Base-by-base conservation (phyloP, 306 rosid species). In the Corylus americana region DNA sequence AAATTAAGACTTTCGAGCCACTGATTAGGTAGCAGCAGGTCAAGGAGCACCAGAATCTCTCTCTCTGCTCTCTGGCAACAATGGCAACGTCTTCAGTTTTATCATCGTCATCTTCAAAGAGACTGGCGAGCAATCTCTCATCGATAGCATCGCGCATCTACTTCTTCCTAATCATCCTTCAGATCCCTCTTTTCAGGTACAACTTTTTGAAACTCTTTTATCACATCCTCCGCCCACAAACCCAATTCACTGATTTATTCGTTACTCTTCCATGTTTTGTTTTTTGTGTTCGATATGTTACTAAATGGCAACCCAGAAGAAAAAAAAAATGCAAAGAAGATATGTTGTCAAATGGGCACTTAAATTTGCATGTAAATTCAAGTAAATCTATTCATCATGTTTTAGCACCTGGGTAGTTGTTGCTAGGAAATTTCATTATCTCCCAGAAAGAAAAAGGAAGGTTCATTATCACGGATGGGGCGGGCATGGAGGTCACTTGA, bases 171-270 rank as follows among this genome's bases (percentile, higher is more conserved):
- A 91, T 93, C 89, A 58, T 93, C 61, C 90, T 95, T 25, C 98
- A 95, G 90, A 84, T 95, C 89, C 98, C 99, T 75, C 97, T 95
- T 68, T 95, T 95, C 93, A 89, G 99, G 99, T 91, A 74, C 73
- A 35, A 55, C 51, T 20, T 22, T 48, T 20, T 74, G n/a, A 13
- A 0, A 3, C n/a, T 13, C 5, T 78, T 7, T 18, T 8, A 10
- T 45, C 22, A 51, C 54, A 12, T 37, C 42, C 49, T 53, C 11
- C 72, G 37, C 8, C 4, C 4, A 20, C 4, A 35, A 42, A n/a
- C 29, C 53, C 63, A 14, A 4, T 17, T 54, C 22, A 25, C 25
- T 53, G 1, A 35, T 14, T 14, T 35, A 7, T n/a, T 70, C 4
- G 17, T n/a, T 5, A 4, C 53, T 70, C 11, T 44, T 39, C 3